Conservation (phyloP, 208 protist species). For the Leishmania turanica region DNA sequence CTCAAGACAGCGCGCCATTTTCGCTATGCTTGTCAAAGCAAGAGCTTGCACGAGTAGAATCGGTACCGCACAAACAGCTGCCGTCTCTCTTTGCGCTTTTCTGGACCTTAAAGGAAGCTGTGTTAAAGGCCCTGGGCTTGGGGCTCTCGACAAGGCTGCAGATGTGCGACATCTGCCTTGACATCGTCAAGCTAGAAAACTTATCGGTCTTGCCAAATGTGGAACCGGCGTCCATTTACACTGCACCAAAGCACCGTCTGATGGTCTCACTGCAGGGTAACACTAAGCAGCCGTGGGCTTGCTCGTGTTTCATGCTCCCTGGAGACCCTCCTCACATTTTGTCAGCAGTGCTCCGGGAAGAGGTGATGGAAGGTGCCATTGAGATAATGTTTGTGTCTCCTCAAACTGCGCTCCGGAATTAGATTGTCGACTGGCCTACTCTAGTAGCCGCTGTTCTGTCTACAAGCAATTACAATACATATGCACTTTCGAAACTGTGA, state of each 20-base stretch:
- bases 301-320: constrained; percentile 7
- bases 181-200: not conserved
- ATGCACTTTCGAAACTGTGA: not conserved
- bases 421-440: not conserved
- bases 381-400: constrained; percentile 3
- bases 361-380: not conserved
- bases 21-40: not conserved
- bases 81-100: constrained; percentile 16
- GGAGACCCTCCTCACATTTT: constrained; percentile 1
- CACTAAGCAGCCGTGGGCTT: constrained; percentile 8
- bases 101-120: constrained; percentile 43
- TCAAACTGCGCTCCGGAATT: not conserved
- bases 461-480: not conserved
- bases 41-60: constrained; percentile 3
- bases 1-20: not conserved
- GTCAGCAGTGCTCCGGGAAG: not conserved
- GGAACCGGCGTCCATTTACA: not conserved
- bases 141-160: constrained; percentile 22
- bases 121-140: constrained; percentile 43
- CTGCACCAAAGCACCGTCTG: not conserved
- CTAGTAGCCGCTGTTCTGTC: not conserved
- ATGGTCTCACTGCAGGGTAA: constrained; percentile 17
- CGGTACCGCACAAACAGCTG: not conserved
- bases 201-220: not conserved
- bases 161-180: constrained; percentile 15